Percentiles rank a stretch among this genome's conserved stretches.
phyloP scores from a whole-genome alignment of 345 rosid genomes.

The Trapa bicornis region DNA sequence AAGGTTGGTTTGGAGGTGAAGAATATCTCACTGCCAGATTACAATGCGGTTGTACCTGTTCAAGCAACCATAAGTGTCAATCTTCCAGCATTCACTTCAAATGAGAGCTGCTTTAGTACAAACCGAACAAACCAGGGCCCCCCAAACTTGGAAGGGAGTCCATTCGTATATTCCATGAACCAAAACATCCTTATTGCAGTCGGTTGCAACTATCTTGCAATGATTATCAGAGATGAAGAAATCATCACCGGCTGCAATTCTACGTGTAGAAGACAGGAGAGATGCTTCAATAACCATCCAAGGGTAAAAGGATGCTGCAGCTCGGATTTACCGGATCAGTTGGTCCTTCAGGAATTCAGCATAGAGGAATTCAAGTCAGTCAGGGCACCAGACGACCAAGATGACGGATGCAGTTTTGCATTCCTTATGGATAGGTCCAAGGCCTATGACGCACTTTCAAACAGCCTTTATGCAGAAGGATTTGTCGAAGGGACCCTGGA shows the following conservation, averaged over 20 bases:
- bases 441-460: too few species aligned
- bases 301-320: too few species aligned
- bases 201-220: conserved; percentile 2
- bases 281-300: too few species aligned
- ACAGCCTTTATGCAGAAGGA: too few species aligned
- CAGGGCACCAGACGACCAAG: too few species aligned
- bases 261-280: not conserved
- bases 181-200: conserved; percentile 3
- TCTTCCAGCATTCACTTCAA: not conserved
- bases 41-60: not conserved
- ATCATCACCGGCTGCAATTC: not conserved
- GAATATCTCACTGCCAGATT: not conserved
- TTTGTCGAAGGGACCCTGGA: too few species aligned
- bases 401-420: too few species aligned
- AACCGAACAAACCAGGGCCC: not conserved
- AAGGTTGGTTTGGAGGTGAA: not conserved
- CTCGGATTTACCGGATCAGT: too few species aligned
- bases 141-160: not conserved
- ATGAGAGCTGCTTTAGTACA: not conserved
- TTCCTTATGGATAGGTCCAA: too few species aligned
- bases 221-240: not conserved
- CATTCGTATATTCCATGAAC: not conserved
- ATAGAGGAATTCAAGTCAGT: too few species aligned
- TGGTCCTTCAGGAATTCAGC: too few species aligned
- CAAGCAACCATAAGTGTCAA: not conserved